phyloP scores from a whole-genome alignment of 2,329 filamentous ascomycete species.

The Lasiodiplodia citricola region DNA sequence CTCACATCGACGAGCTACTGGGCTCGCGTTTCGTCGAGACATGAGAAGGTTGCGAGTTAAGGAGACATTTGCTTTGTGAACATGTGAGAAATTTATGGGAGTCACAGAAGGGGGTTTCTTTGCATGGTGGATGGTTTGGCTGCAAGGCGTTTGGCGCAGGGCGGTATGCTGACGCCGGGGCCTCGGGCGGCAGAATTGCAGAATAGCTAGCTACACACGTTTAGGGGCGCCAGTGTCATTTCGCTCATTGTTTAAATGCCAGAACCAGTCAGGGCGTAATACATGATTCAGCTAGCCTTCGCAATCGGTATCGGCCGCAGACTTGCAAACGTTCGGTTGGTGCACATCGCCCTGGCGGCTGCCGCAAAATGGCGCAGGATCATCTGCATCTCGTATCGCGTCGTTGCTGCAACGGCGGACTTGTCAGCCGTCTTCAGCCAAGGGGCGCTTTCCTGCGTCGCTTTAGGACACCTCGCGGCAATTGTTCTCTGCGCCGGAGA shows the following conservation, averaged over 20 bases:
- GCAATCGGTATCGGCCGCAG: slow-evolving; percentile 3
- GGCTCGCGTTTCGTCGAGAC: slow-evolving; percentile 53
- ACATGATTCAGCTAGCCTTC: background rate
- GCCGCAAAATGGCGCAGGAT: slow-evolving; percentile 15
- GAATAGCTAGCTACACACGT: background rate
- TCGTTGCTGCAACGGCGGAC: slow-evolving; percentile 1
- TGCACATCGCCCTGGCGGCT: background rate
- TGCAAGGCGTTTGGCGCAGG: slow-evolving; percentile 20
- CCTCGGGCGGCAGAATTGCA: background rate
- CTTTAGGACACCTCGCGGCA: slow-evolving; percentile 17
- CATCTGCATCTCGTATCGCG: slow-evolving; percentile 20
- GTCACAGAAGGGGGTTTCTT: background rate
- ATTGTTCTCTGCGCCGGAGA: background rate
- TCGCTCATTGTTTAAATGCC: background rate
- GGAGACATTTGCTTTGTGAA: background rate
- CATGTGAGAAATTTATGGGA: background rate
- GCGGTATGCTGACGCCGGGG: slow-evolving; percentile 8
- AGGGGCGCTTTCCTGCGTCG: slow-evolving; percentile 1
- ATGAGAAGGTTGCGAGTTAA: slow-evolving; percentile 24
- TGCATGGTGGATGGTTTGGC: background rate
- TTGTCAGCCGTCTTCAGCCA: slow-evolving; percentile 20
- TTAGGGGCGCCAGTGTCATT: background rate
- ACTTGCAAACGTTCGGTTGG: slow-evolving; percentile 5
- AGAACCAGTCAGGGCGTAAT: background rate
- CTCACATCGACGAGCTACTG: slow-evolving; percentile 74